A percentile compares a stretch with the other conserved stretches of the same genome.
Evolutionary conservation across 768 basidiomycete genomes (phyloP).

Genomic region (Lactifluus subvellereus): DNA sequence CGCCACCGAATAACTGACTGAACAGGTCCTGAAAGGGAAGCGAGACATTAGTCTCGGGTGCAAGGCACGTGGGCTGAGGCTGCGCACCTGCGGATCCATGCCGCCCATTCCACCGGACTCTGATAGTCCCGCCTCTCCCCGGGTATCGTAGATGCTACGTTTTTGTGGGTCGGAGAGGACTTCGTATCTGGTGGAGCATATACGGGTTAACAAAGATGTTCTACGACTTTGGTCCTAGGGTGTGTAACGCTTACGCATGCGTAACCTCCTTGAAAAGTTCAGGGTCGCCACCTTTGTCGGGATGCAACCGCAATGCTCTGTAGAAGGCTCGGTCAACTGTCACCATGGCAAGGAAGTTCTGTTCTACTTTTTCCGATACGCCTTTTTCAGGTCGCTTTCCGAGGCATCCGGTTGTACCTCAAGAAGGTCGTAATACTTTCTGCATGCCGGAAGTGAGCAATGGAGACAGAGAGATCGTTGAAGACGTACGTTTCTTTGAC

Average conservation of each 20-base stretch:
- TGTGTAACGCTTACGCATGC: conserved; percentile 66
- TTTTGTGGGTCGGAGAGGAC: conserved; percentile 85
- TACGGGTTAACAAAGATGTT: conserved; percentile 11
- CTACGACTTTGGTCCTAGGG: conserved; percentile 9
- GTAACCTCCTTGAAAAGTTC: conserved; percentile 97
- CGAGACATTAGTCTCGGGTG: not conserved
- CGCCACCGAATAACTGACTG: conserved; percentile 87
- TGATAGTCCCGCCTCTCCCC: conserved; percentile 86
- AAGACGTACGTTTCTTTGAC: conserved; percentile 61
- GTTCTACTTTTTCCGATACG: conserved; percentile 84
- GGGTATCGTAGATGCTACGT: conserved; percentile 76
- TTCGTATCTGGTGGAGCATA: conserved; percentile 70
- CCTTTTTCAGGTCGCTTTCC: conserved; percentile 87
- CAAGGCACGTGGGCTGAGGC: not conserved
- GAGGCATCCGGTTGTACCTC: conserved; percentile 75
- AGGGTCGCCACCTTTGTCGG: conserved; percentile 94
- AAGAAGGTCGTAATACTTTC: conserved; percentile 90
- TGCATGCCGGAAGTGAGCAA: conserved; percentile 30
- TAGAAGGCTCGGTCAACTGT: conserved; percentile 2
- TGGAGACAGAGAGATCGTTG: not conserved
- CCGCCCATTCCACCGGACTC: conserved; percentile 88
- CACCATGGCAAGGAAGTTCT: not conserved
- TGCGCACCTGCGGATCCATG: conserved; percentile 88
- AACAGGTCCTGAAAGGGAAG: conserved; percentile 69
- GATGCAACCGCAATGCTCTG: conserved; percentile 80